phyloP scores from a whole-genome alignment of 495 filamentous ascomycete species.

The Penicillium maclennaniae region DNA sequence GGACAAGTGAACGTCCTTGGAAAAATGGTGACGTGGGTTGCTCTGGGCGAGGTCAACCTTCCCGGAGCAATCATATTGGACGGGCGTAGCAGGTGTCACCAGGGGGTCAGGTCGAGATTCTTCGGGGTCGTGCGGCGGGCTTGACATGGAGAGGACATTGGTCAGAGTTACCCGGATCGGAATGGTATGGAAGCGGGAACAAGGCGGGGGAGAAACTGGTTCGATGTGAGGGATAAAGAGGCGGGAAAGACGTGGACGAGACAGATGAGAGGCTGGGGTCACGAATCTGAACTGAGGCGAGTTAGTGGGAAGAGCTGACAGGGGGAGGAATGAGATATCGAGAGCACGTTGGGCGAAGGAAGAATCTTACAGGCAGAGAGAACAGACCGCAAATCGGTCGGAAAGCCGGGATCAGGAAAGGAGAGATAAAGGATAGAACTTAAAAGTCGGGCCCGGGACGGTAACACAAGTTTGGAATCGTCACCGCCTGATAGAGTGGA shows the following conservation, averaged over 20 bases:
- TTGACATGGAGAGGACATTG: conserved; percentile 59
- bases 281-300: conserved; percentile 20
- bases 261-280: conserved; percentile 18
- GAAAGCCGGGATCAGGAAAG: conserved; percentile 13
- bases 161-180: conserved; percentile 36
- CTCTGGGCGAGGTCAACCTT: conserved; percentile 29
- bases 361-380: conserved; percentile 37
- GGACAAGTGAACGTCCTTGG: conserved; percentile 34
- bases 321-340: conserved; percentile 1
- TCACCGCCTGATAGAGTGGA: conserved; percentile 21
- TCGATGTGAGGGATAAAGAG: neutral
- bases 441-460: conserved; percentile 3
- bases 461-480: conserved; percentile 18
- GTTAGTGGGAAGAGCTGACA: conserved; percentile 13
- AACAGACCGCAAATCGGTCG: conserved; percentile 16
- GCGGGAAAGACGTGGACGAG: conserved; percentile 12
- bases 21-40: conserved; percentile 42
- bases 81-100: conserved; percentile 49
- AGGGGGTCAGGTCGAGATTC: conserved; percentile 44
- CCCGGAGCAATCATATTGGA: conserved; percentile 46
- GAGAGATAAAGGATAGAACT: conserved; percentile 16
- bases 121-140: conserved; percentile 45
- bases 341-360: conserved; percentile 32
- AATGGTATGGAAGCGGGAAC: conserved; percentile 28
- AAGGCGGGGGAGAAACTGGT: conserved; percentile 3